Evolutionary conservation across 345 rosid species (phyloP), one percentile per base, ranked within the genome.

Genomic region (Salix dunnii): DNA sequence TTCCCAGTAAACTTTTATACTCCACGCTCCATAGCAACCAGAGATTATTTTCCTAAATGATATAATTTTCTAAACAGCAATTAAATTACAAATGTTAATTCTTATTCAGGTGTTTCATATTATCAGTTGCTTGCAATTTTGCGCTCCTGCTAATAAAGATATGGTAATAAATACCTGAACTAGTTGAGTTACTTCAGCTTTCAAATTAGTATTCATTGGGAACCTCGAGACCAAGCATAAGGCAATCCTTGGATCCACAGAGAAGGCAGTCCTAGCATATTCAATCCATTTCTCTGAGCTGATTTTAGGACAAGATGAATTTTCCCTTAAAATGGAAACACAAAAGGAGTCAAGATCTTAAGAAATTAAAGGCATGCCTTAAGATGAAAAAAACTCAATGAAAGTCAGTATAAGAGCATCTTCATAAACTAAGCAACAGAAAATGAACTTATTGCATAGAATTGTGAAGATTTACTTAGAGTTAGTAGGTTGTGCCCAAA

Each of bases 401-500:
- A n/a, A 23, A 65, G 27, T 46, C n/a, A 27, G 11, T 36, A 31
- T 21, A 20, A 76, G 51, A 66, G 68, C 9, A 70, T 46, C 27
- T 78, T 60, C 68, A 49, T 31, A 60, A 61, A 61, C 18, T 61
- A 27, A 33, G 63, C 11, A 67, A 6, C 62, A 67, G 53, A 23
- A 23, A 55, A 61, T 62, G 33, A 69, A 69, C 33, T 70, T 13
- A 31, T 61, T 21, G 31, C 8, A 65, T 61, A 67, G 33, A n/a
- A 68, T 7, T 76, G 33, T 27, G 43, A 40, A 77, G 65, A 28
- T 67, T 85, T 92, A 96, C 99, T 93, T 96, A 35, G 94, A 85
- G 78, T 86, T 90, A 65, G 88, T 87, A 76, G 99, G 99, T 72
- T 92, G 92, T 64, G 99, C 95, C 99, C 99, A 96, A 75, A 96